Percentiles rank a stretch among this genome's conserved stretches.
These are phyloP conservation scores for Massarina eburnea DNA, from an alignment of 2,329 filamentous ascomycete species.

Conservation along the genomic window DNA sequence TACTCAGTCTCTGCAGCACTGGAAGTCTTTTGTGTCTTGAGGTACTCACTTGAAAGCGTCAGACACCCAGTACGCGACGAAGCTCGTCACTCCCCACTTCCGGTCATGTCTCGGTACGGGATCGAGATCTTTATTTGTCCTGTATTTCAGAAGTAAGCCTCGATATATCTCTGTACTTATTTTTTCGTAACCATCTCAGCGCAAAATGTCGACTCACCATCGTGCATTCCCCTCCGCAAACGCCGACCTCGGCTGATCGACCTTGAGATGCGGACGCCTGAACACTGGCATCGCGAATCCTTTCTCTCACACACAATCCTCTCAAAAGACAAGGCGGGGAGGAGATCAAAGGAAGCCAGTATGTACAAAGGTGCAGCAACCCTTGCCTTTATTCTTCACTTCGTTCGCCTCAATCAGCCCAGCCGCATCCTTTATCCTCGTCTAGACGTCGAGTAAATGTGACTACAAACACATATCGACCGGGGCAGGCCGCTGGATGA, in stretches of 20 bases:
- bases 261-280: conserved; percentile 44
- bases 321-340: too few species aligned
- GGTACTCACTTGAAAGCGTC: conserved; percentile 53
- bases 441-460: neutral
- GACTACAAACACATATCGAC: neutral
- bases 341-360: too few species aligned
- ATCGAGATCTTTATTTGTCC: conserved; percentile 54
- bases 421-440: neutral
- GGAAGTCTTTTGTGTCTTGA: neutral
- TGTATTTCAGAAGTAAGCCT: conserved; percentile 5
- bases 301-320: neutral
- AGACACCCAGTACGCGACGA: conserved; percentile 56
- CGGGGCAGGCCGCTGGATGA: conserved; percentile 2
- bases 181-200: neutral
- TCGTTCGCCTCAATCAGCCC: neutral
- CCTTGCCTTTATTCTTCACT: neutral
- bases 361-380: neutral
- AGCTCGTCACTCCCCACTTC: conserved; percentile 51
- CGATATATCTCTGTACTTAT: neutral
- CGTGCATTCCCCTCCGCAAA: conserved; percentile 47
- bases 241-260: conserved; percentile 49
- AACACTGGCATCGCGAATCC: conserved; percentile 32
- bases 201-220: conserved; percentile 27
- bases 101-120: conserved; percentile 48
- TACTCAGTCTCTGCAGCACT: conserved; percentile 8